These are phyloP conservation scores for Cytospora mali DNA, from an alignment of 2,329 filamentous ascomycete species.

Conservation along the genomic window DNA sequence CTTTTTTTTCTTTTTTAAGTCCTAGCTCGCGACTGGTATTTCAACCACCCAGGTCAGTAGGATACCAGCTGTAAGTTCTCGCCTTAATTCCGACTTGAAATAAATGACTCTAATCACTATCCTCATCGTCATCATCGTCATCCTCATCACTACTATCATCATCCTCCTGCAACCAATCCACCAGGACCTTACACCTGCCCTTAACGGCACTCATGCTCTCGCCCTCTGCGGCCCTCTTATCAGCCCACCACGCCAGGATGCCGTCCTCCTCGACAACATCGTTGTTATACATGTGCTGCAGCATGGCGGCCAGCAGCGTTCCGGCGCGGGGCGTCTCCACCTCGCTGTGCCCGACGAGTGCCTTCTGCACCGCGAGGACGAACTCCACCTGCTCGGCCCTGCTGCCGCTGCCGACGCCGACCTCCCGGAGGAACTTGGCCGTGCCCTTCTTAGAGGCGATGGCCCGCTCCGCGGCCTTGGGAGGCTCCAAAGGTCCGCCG, in stretches of 20 bases:
- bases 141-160: conserved; percentile 70
- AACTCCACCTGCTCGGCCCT: conserved; percentile 83
- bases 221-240: conserved; percentile 66
- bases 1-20: background rate
- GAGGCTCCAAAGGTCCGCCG: conserved; percentile 55
- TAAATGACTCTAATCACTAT: conserved; percentile 22
- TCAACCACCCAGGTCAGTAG: background rate
- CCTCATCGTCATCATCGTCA: conserved; percentile 54
- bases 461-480: conserved; percentile 65
- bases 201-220: conserved; percentile 72
- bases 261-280: conserved; percentile 90
- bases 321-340: conserved; percentile 53
- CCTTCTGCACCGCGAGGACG: conserved; percentile 77
- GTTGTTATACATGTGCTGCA: conserved; percentile 82
- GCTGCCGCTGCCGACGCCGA: conserved; percentile 65
- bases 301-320: conserved; percentile 72
- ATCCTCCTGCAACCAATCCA: conserved; percentile 82
- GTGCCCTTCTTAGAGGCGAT: conserved; percentile 59
- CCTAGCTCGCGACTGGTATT: background rate
- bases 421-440: conserved; percentile 58
- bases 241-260: conserved; percentile 85
- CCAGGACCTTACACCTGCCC: conserved; percentile 73
- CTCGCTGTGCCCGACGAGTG: conserved; percentile 65
- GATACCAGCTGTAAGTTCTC: background rate
- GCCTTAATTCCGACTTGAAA: background rate